Evolutionary conservation across 257 asterid genomes (phyloP).

Genomic region (Scutellaria minor): DNA sequence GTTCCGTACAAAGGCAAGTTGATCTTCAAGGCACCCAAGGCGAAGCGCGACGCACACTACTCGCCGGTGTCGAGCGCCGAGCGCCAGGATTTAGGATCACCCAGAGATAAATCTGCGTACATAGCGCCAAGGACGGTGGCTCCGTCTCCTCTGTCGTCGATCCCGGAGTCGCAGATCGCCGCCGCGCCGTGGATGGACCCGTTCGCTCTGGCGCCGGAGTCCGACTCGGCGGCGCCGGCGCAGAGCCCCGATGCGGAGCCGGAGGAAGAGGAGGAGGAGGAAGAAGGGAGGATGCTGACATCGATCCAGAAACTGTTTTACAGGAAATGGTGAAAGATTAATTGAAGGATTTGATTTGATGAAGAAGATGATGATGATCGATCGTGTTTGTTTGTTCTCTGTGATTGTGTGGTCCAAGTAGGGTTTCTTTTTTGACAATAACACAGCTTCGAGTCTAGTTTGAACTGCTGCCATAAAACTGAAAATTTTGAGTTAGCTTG

Average conservation of each 20-base stretch:
- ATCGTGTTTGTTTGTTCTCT: not conserved
- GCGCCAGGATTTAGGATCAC: conserved; percentile 50
- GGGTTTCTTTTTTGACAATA: not conserved
- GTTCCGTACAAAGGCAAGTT: conserved; percentile 57
- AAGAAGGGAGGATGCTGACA: not conserved
- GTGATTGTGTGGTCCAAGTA: not conserved
- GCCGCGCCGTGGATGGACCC: conserved; percentile 32
- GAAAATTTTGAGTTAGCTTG: conserved; percentile 11
- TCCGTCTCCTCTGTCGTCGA: too few relatives aligned
- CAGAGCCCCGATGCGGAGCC: conserved; percentile 17
- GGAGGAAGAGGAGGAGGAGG: not conserved
- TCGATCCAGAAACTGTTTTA: not conserved
- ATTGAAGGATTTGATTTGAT: not conserved
- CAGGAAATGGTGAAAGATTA: not conserved
- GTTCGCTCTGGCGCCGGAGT: conserved; percentile 9
- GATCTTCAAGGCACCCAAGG: conserved; percentile 49
- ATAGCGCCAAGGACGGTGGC: not conserved
- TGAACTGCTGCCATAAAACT: not conserved
- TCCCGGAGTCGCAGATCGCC: conserved; percentile 26
- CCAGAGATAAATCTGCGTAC: not conserved
- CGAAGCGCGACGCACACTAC: conserved; percentile 40
- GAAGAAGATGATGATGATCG: not conserved
- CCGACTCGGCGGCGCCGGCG: not conserved
- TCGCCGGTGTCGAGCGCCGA: conserved; percentile 62
- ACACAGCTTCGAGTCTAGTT: not conserved